Evolutionary conservation across 1,139 yeast genomes (phyloP).

Genomic region (Blastobotrys malaysiensis): DNA sequence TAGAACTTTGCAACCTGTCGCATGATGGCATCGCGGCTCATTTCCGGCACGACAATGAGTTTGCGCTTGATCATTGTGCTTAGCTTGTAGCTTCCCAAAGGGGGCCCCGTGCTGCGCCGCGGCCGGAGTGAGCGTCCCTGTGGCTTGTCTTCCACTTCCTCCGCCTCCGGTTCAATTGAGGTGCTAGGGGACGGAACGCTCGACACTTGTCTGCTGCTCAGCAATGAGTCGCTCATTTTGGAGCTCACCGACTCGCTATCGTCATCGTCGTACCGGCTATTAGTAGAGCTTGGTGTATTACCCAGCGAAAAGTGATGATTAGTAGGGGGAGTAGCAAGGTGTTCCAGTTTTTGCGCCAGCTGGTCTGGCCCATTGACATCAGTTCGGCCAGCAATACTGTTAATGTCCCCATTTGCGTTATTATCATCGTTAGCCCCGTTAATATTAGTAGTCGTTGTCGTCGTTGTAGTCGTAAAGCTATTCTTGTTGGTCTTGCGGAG

Average conservation of each 20-base stretch:
- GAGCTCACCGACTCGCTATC: background rate
- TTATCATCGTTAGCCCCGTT: background rate
- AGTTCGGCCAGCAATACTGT: too few species aligned
- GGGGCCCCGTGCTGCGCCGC: background rate
- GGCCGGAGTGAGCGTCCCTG: slow-evolving; percentile 13
- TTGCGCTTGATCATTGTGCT: background rate
- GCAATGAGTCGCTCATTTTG: background rate
- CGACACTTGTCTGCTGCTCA: background rate
- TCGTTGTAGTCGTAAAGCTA: background rate
- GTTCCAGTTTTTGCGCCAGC: background rate
- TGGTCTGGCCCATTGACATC: too few species aligned
- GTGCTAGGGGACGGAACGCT: slow-evolving; percentile 3
- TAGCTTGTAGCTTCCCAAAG: background rate
- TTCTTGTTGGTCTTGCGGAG: background rate
- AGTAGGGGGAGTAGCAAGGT: too few species aligned
- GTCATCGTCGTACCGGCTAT: background rate
- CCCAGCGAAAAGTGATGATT: too few species aligned
- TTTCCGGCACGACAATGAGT: background rate
- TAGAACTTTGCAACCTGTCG: slow-evolving; percentile 8
- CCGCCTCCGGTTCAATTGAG: slow-evolving; percentile 19
- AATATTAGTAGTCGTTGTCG: background rate
- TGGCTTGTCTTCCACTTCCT: background rate
- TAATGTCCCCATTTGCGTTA: too few species aligned
- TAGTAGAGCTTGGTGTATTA: too few species aligned
- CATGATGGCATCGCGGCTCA: slow-evolving; percentile 7